Evolutionary conservation across 164 flowering plant species (phyloP).

Genomic region (Pachysandra terminalis): DNA sequence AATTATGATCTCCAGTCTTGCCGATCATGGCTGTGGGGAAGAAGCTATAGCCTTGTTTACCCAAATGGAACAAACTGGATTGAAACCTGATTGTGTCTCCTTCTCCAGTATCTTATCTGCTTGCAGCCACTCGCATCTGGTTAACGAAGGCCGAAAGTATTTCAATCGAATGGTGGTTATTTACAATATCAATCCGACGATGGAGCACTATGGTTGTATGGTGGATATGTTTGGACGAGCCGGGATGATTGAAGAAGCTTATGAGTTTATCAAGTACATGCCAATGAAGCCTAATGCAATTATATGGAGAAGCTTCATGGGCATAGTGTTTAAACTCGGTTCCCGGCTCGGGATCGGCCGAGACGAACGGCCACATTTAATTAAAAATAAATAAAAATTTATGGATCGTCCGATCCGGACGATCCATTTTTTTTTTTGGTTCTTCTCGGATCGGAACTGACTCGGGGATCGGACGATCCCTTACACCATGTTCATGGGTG

Average conservation of each 20-base stretch:
- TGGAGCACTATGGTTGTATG: constrained; percentile 69
- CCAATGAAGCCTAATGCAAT: constrained; percentile 51
- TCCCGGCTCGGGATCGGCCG: no score
- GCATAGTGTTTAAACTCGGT: no score
- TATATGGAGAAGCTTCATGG: constrained; percentile 49
- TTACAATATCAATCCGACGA: constrained; percentile 38
- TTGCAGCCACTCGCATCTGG: constrained; percentile 55
- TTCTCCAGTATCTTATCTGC: constrained; percentile 47
- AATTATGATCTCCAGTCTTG: constrained; percentile 47
- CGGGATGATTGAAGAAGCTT: constrained; percentile 51
- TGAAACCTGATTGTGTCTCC: constrained; percentile 42
- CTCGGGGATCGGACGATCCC: no score
- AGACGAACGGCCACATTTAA: no score
- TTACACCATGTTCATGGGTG: no score
- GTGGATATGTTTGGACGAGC: constrained; percentile 60
- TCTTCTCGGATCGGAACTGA: no score
- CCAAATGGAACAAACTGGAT: constrained; percentile 34
- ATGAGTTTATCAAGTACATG: constrained; percentile 39
- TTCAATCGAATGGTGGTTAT: constrained; percentile 37
- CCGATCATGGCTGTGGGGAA: constrained; percentile 39
- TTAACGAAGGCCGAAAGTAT: constrained; percentile 34
- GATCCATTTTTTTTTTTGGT: no score
- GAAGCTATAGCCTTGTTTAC: constrained; percentile 46
- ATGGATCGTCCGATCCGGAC: no score
- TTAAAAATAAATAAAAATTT: no score